phyloP scores from a whole-genome alignment of 2,329 filamentous ascomycete genomes.

The Trichoderma pleuroti region DNA sequence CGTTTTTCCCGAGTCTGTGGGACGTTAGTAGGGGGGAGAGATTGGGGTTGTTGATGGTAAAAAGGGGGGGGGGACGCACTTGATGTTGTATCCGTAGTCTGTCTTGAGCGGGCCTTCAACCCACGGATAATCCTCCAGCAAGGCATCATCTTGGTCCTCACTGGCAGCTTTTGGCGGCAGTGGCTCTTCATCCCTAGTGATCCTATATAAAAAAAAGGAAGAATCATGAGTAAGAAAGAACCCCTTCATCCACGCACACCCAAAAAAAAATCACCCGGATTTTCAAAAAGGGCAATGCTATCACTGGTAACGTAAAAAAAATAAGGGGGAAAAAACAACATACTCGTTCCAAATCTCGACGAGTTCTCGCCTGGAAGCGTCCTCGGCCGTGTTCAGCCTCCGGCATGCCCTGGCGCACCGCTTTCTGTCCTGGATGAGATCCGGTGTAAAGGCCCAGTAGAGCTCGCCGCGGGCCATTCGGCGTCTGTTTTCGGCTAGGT shows the following conservation, averaged over 20 bases:
- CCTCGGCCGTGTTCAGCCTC: constrained; percentile 59
- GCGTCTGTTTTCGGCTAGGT: constrained; percentile 44
- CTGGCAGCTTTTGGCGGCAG: constrained; percentile 57
- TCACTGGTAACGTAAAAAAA: not conserved
- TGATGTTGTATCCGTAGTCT: constrained; percentile 78
- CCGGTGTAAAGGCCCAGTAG: constrained; percentile 68
- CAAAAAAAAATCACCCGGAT: not conserved
- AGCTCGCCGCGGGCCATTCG: constrained; percentile 64
- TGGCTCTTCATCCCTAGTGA: constrained; percentile 50
- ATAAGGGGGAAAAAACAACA: constrained; percentile 28
- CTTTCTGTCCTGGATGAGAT: constrained; percentile 58
- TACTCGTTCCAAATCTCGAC: constrained; percentile 70
- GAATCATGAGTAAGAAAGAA: not conserved
- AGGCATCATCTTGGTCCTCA: constrained; percentile 58
- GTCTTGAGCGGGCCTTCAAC: constrained; percentile 64
- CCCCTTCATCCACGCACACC: not conserved
- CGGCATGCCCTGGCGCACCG: constrained; percentile 58
- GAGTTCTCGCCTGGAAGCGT: constrained; percentile 53
- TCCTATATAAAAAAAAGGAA: not conserved
- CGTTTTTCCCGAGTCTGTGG: constrained; percentile 54
- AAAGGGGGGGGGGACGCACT: constrained; percentile 34
- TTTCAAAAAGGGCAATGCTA: not conserved
- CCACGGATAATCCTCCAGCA: constrained; percentile 62
- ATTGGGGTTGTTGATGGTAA: not conserved
- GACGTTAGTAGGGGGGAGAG: constrained; percentile 50